Conservation (phyloP, 768 basidiomycete species). For the Cystofilobasidium bisporidii region DNA sequence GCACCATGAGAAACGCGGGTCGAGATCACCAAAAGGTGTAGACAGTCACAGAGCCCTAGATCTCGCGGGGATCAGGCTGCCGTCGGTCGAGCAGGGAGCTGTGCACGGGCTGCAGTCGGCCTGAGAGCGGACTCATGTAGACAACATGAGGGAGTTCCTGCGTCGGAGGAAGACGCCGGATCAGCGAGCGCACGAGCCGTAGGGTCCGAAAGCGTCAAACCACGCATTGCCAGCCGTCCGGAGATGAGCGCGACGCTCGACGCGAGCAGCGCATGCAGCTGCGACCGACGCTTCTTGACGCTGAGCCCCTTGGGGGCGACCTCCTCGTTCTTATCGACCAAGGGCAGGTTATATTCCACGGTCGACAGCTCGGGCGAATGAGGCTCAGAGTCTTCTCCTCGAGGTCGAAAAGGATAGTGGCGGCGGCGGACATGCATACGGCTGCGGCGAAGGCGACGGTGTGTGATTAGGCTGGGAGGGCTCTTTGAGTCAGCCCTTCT, state of each 20-base stretch:
- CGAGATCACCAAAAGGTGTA: conserved; percentile 54
- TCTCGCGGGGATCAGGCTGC: conserved; percentile 31
- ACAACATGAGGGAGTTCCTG: not conserved
- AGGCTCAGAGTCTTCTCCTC: not conserved
- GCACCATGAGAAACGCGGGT: conserved; percentile 56
- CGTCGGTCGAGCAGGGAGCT: conserved; percentile 44
- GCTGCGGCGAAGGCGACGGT: no score
- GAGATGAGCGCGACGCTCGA: conserved; percentile 13
- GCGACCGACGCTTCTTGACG: not conserved
- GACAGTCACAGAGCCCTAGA: conserved; percentile 55
- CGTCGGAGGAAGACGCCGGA: no score
- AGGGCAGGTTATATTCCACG: not conserved
- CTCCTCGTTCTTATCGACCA: not conserved
- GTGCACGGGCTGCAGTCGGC: not conserved
- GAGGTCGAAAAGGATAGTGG: not conserved
- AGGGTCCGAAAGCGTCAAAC: no score
- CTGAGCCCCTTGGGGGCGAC: not conserved
- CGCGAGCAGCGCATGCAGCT: conserved; percentile 10
- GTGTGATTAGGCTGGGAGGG: no score
- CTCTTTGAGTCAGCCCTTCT: no score
- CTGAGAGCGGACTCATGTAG: not conserved
- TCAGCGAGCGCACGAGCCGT: no score
- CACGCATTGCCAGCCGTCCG: not conserved
- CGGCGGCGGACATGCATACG: not conserved
- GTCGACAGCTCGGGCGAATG: not conserved